A percentile compares a stretch with the other conserved stretches of the same genome.
Evolutionary conservation across 768 basidiomycete genomes (phyloP).

Genomic region (Peribolospora kevripleyi): DNA sequence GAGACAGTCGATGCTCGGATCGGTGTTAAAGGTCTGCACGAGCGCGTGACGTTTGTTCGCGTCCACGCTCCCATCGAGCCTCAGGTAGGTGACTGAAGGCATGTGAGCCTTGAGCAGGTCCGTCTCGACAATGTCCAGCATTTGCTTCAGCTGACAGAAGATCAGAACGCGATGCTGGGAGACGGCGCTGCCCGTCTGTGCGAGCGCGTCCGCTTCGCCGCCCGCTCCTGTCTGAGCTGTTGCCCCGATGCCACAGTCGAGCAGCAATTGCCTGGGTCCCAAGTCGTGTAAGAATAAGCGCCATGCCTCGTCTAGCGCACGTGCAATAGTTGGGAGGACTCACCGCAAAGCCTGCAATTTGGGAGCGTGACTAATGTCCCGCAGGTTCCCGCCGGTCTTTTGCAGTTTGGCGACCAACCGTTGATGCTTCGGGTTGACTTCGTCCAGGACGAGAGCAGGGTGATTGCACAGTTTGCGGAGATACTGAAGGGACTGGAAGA

Average conservation of each 20-base stretch:
- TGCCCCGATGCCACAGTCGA: conserved; percentile 77
- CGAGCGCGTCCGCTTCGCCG: conserved; percentile 37
- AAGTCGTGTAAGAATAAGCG: not conserved
- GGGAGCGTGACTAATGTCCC: conserved; percentile 73
- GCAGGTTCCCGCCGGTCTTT: conserved; percentile 24
- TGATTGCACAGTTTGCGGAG: conserved; percentile 95
- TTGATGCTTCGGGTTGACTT: conserved; percentile 32
- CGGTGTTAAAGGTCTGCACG: conserved; percentile 92
- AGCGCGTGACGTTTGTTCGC: conserved; percentile 82
- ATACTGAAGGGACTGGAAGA: conserved; percentile 94
- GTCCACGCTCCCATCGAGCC: conserved; percentile 80
- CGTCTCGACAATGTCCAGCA: conserved; percentile 90
- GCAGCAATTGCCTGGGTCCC: conserved; percentile 52
- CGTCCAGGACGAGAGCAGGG: conserved; percentile 68
- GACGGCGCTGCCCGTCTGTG: conserved; percentile 34
- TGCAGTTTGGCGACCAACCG: conserved; percentile 28
- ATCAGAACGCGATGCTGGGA: conserved; percentile 97
- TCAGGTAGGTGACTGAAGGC: conserved; percentile 96
- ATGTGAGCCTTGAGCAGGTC: conserved; percentile 76
- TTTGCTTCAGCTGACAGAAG: conserved; percentile 97
- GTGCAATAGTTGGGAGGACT: conserved; percentile 12
- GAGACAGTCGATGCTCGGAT: conserved; percentile 90
- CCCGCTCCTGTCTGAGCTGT: conserved; percentile 16
- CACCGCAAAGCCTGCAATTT: conserved; percentile 79
- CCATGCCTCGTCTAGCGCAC: not conserved